These are phyloP conservation scores for Wallacemonas sp. DNA, from an alignment of 208 protist genomes.

Conservation along the genomic window DNA sequence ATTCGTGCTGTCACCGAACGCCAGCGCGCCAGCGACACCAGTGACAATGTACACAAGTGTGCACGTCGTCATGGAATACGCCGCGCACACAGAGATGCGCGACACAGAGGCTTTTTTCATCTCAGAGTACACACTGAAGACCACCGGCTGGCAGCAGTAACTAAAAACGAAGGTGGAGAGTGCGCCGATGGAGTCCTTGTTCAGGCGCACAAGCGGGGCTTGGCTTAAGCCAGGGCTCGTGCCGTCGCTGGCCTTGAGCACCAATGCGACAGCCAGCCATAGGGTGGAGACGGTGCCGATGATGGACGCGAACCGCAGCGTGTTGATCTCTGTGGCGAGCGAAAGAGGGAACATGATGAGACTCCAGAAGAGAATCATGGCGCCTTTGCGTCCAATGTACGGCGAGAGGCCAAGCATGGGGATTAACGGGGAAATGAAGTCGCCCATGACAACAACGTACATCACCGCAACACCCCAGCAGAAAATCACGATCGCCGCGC, in stretches of 20 bases:
- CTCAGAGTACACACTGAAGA: slow-evolving; percentile 70
- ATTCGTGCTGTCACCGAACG: slow-evolving; percentile 54
- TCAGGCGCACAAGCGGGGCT: slow-evolving; percentile 23
- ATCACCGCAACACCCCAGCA: slow-evolving; percentile 84
- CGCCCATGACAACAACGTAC: slow-evolving; percentile 83
- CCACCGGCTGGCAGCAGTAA: slow-evolving; percentile 82
- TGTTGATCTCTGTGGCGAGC: slow-evolving; percentile 55
- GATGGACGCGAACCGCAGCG: slow-evolving; percentile 74
- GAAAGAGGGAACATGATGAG: slow-evolving; percentile 83
- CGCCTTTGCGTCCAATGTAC: slow-evolving; percentile 33
- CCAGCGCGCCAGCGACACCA: slow-evolving; percentile 62
- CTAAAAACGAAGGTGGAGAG: slow-evolving; percentile 76
- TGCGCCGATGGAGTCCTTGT: slow-evolving; percentile 32
- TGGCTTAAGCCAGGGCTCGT: neutral
- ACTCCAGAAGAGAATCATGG: slow-evolving; percentile 74
- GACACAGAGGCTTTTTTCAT: slow-evolving; percentile 46
- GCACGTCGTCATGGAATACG: slow-evolving; percentile 53
- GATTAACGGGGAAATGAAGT: slow-evolving; percentile 67
- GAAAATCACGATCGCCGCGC: slow-evolving; percentile 64
- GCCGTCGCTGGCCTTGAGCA: slow-evolving; percentile 16
- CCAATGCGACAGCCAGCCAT: slow-evolving; percentile 46
- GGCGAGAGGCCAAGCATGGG: slow-evolving; percentile 16
- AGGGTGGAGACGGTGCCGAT: slow-evolving; percentile 59
- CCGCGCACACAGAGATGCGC: slow-evolving; percentile 55
- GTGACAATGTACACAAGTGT: slow-evolving; percentile 66